These are phyloP conservation scores for Aspergillus aculeatus DNA, from an alignment of 2,329 filamentous ascomycete species.

Conservation along the genomic window DNA sequence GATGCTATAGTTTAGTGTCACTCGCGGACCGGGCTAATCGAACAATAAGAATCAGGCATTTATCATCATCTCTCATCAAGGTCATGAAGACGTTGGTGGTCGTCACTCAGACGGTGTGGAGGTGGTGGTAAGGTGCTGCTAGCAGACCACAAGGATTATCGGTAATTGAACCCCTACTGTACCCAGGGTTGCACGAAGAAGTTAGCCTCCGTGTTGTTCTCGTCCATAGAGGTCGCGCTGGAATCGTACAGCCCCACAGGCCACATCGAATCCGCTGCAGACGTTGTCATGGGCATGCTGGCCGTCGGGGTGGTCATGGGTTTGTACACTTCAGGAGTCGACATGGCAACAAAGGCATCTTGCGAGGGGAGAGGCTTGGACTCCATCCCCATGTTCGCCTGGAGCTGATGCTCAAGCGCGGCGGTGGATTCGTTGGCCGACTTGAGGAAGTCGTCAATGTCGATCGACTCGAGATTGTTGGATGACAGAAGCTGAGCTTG, in stretches of 20 bases:
- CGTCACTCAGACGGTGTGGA: conserved; percentile 37
- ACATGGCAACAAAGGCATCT: conserved; percentile 28
- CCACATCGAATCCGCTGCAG: conserved; percentile 36
- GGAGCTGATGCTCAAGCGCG: conserved; percentile 41
- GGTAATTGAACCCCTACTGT: conserved; percentile 16
- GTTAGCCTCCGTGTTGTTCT: conserved; percentile 17
- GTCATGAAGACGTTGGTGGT: conserved; percentile 36
- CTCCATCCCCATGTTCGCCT: conserved; percentile 39
- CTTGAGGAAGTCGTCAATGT: conserved; percentile 47
- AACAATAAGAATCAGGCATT: conserved; percentile 35
- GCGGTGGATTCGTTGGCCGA: conserved; percentile 42
- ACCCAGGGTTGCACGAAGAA: conserved; percentile 36
- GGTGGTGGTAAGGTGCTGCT: conserved; percentile 39
- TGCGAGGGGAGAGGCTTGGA: conserved; percentile 32
- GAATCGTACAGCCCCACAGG: conserved; percentile 33
- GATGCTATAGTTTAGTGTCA: conserved; percentile 34
- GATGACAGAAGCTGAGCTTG: conserved; percentile 43
- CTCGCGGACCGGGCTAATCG: conserved; percentile 33
- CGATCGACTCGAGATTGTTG: conserved; percentile 41
- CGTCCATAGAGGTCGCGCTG: conserved; percentile 30
- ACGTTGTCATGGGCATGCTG: conserved; percentile 24
- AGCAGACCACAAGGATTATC: conserved; percentile 24
- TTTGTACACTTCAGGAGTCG: conserved; percentile 25
- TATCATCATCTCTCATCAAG: conserved; percentile 48
- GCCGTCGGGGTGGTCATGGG: conserved; percentile 20